A percentile compares a stretch with the other conserved stretches of the same genome.
phyloP scores from a whole-genome alignment of 768 basidiomycete species.

The Tulasnella sp. region DNA sequence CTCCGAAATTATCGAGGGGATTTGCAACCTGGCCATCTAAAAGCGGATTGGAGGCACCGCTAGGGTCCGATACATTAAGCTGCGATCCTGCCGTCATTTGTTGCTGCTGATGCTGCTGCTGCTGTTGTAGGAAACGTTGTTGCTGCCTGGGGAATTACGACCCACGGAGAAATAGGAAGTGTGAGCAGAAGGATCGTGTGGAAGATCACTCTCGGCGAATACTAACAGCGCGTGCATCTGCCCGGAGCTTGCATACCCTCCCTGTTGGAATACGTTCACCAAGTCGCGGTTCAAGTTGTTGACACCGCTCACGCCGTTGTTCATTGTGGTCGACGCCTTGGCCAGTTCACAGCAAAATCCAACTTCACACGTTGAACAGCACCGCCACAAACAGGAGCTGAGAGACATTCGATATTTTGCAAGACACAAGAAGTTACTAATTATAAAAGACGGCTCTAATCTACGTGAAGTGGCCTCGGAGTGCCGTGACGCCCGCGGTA shows the following conservation, averaged over 20 bases:
- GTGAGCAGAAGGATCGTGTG: background rate
- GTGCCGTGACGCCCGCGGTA: background rate
- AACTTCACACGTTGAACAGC: background rate
- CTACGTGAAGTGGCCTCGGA: background rate
- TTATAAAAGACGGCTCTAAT: background rate
- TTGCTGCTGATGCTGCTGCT: background rate
- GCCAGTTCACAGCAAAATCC: background rate
- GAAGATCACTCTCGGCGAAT: background rate
- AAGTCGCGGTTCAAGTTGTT: constrained; percentile 1
- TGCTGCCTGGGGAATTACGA: background rate
- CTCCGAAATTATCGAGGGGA: constrained; percentile 12
- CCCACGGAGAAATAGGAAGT: background rate
- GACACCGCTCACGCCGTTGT: background rate
- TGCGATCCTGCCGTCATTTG: constrained; percentile 1
- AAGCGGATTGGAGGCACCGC: background rate
- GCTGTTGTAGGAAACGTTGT: background rate
- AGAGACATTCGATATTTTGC: background rate
- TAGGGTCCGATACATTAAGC: background rate
- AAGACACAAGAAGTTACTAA: background rate
- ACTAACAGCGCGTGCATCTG: background rate
- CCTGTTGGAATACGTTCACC: background rate
- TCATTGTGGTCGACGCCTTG: constrained; percentile 3
- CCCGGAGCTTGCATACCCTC: background rate
- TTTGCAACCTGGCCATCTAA: background rate
- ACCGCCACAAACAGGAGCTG: background rate